phyloP scores from a whole-genome alignment of 805 yeast genomes.

The Candida parachauliodes region DNA sequence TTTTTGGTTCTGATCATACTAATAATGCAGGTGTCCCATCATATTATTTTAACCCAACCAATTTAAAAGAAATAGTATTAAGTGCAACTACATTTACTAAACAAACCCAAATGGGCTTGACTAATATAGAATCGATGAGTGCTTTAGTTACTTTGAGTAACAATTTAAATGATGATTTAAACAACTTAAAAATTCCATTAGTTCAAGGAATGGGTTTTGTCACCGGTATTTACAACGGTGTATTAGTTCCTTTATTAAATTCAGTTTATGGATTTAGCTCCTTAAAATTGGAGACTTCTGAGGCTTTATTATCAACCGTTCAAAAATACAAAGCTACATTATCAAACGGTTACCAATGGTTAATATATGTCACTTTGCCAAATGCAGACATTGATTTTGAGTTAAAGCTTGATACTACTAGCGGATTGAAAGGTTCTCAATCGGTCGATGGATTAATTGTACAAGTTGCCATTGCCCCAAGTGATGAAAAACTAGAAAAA shows the following conservation, averaged over 20 bases:
- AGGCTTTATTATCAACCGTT: conserved; percentile 34
- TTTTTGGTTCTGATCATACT: conserved; percentile 46
- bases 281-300: conserved; percentile 22
- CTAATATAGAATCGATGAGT: conserved; percentile 50
- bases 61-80: conserved; percentile 51
- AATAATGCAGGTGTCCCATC: conserved; percentile 36
- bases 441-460: conserved; percentile 44
- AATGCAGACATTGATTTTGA: conserved; percentile 23
- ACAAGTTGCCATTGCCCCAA: conserved; percentile 35
- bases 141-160: conserved; percentile 37
- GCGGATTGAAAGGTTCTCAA: conserved; percentile 41
- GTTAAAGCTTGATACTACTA: conserved; percentile 27
- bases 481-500: conserved; percentile 24
- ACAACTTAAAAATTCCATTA: conserved; percentile 52
- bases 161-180: conserved; percentile 28
- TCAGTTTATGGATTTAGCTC: conserved; percentile 21
- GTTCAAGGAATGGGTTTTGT: conserved; percentile 84
- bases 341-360: conserved; percentile 59
- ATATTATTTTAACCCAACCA: conserved; percentile 56
- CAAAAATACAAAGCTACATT: conserved; percentile 54
- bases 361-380: conserved; percentile 57
- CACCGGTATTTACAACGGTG: conserved; percentile 55
- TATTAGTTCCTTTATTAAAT: conserved; percentile 45
- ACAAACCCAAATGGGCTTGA: conserved; percentile 36
- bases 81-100: conserved; percentile 49